phyloP scores from a whole-genome alignment of 148 eudicot genomes.

The Rhododendron henanense region DNA sequence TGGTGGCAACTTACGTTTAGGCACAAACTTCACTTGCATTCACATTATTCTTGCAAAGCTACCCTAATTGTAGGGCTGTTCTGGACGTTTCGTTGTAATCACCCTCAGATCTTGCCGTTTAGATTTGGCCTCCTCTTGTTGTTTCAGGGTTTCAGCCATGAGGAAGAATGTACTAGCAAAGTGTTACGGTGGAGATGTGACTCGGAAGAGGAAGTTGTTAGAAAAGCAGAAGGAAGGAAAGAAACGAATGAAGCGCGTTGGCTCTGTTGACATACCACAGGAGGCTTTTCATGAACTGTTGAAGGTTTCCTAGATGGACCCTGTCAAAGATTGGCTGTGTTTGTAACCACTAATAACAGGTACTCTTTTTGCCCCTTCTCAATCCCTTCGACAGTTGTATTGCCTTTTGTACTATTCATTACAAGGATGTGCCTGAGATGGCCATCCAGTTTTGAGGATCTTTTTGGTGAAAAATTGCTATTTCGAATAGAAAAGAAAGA shows the following conservation, averaged over 20 bases:
- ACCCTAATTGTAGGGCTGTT: not conserved
- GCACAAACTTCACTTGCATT: not conserved
- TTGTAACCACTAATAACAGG: not conserved
- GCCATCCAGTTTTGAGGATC: not conserved
- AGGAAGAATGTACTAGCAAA: constrained; percentile 96
- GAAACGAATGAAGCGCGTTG: constrained; percentile 96
- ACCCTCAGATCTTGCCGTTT: not conserved
- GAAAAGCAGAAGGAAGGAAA: constrained; percentile 99
- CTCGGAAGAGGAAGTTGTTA: constrained; percentile 76
- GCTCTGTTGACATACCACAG: constrained; percentile 92
- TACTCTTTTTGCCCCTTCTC: not conserved
- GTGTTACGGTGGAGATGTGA: constrained; percentile 91
- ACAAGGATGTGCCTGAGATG: not conserved
- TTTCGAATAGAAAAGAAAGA: not conserved
- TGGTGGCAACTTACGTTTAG: not conserved
- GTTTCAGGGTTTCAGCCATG: constrained; percentile 82
- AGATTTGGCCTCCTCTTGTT: not conserved
- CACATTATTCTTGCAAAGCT: not conserved
- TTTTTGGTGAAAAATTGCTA: not conserved
- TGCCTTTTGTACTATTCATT: not conserved
- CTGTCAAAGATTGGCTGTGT: not conserved
- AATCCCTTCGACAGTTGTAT: not conserved
- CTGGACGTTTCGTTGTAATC: not conserved
- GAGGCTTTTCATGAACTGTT: constrained; percentile 88
- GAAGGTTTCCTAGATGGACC: constrained; percentile 58